A percentile compares a stretch with the other conserved stretches of the same genome.
These are phyloP conservation scores for Kentomonas sorsogonicus DNA, from an alignment of 208 protist genomes.

Conservation along the genomic window DNA sequence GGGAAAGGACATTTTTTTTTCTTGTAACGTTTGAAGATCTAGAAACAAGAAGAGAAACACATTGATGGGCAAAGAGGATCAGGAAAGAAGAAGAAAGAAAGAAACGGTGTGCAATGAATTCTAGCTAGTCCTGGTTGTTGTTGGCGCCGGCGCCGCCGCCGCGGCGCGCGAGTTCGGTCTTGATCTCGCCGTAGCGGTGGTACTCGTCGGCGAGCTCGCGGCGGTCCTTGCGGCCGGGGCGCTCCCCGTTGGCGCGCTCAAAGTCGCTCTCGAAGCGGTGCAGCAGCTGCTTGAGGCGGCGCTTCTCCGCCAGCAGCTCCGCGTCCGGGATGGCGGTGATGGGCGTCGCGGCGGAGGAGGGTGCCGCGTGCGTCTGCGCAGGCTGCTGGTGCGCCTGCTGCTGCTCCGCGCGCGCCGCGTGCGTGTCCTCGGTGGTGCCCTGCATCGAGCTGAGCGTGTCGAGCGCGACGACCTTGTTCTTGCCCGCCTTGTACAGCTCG, in stretches of 20 bases:
- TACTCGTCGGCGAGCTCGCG: constrained; percentile 54
- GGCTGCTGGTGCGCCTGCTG: not conserved
- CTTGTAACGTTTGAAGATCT: too few species aligned
- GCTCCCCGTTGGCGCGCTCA: constrained; percentile 41
- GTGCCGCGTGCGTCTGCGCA: not conserved
- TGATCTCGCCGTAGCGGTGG: constrained; percentile 73
- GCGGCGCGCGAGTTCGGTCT: constrained; percentile 60
- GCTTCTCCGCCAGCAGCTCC: constrained; percentile 61
- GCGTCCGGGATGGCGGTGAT: constrained; percentile 19
- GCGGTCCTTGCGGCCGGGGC: constrained; percentile 53
- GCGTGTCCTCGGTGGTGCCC: constrained; percentile 1
- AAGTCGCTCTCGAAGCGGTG: constrained; percentile 80
- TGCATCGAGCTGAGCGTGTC: constrained; percentile 20
- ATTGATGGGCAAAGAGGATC: too few species aligned
- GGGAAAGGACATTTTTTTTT: too few species aligned
- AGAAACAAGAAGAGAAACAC: too few species aligned
- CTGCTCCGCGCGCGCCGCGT: constrained; percentile 3
- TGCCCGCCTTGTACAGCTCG: constrained; percentile 76
- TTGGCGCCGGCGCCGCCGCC: not conserved
- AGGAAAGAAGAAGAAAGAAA: too few species aligned
- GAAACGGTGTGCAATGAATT: too few species aligned
- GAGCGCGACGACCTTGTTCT: constrained; percentile 40
- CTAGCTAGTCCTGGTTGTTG: constrained; percentile 4
- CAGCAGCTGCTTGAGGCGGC: constrained; percentile 68
- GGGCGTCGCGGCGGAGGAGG: not conserved